Evolutionary conservation across 2,329 filamentous ascomycete genomes (phyloP).

Genomic region (Trichoderma arundinaceum): DNA sequence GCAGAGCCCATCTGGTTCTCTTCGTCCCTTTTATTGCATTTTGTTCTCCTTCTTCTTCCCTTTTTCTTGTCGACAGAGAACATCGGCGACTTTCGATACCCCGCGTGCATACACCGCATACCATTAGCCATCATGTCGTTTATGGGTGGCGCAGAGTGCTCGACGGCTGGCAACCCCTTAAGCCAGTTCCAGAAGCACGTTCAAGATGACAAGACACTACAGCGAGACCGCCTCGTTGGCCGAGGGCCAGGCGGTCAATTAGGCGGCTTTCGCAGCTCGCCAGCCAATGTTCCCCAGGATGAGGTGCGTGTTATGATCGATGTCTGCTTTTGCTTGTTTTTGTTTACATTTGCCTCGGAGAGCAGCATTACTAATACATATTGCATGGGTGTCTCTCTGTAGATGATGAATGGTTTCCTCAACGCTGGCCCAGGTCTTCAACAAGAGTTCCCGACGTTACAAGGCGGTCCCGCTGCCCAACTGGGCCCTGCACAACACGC

Average conservation of each 20-base stretch:
- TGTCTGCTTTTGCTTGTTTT: background rate
- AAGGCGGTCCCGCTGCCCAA: conserved; percentile 54
- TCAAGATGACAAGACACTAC: conserved; percentile 92
- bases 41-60: background rate
- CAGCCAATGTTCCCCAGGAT: conserved; percentile 73
- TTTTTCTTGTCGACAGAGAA: background rate
- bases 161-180: conserved; percentile 91
- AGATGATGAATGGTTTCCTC: conserved; percentile 95
- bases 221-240: conserved; percentile 85
- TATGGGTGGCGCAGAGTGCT: conserved; percentile 93
- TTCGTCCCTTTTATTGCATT: background rate
- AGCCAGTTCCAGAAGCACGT: conserved; percentile 98
- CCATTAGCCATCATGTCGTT: conserved; percentile 76
- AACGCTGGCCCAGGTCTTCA: conserved; percentile 72
- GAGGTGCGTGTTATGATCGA: conserved; percentile 56
- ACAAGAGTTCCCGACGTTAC: conserved; percentile 57
- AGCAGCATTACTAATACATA: conserved; percentile 40
- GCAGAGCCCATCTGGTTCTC: conserved; percentile 15
- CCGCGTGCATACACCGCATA: conserved; percentile 22
- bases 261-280: conserved; percentile 77
- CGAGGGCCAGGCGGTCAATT: conserved; percentile 72
- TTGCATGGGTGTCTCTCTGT: conserved; percentile 31
- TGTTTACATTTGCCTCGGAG: conserved; percentile 5
- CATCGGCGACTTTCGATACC: conserved; percentile 8
- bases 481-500: conserved; percentile 59